Base-by-base conservation (phyloP, 805 yeast genomes). In the Maudiozyma bulderi region DNA sequence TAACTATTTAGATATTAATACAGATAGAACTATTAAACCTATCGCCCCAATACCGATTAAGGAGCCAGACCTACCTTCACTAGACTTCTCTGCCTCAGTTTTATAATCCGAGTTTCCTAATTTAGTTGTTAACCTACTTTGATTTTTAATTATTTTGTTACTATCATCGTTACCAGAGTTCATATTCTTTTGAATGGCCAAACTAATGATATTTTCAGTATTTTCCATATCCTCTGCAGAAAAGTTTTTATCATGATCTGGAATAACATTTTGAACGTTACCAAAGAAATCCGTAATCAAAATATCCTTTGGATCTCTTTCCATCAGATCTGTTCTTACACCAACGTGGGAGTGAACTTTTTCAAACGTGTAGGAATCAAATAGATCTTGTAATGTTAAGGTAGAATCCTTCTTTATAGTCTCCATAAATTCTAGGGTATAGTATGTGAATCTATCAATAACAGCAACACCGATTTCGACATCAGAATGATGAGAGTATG, bases 381-480 rank as follows among this genome's bases (percentile, higher is more conserved):
- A 86, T 54, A 93, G 71, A 60, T 91, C 95, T 59, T 84, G 82
- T 61, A 93, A 70, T 3, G 97, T 86, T 53, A 73, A 70, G 30
- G 78, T 72, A 1, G 96, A 86, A 56, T 81, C 81, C 65, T 81
- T 85, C 48, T 85, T 83, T 46, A 93, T 81, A 39, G 76, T 73
- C 68, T 91, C 99, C 60, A 93, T 74, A 61, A 82, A 93, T 50
- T 89, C 96, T 56, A 93, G 74, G 47, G 88, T 90, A 67, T 80
- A 88, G 65, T 89, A 90, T 0, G 99, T 93, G 70, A 93, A 93
- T 58, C 99, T 73, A 66, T 93, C 99, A 60, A 93, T 93, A 10
- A 93, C 96, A 0, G 99, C 97, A 46, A 93, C 98, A 7, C 99
- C 99, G 45, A 93, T 80, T 59, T 91, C 97, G 43, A 84, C 78